phyloP scores from a whole-genome alignment of 257 asterid genomes.

The Salvia rosmarinus region DNA sequence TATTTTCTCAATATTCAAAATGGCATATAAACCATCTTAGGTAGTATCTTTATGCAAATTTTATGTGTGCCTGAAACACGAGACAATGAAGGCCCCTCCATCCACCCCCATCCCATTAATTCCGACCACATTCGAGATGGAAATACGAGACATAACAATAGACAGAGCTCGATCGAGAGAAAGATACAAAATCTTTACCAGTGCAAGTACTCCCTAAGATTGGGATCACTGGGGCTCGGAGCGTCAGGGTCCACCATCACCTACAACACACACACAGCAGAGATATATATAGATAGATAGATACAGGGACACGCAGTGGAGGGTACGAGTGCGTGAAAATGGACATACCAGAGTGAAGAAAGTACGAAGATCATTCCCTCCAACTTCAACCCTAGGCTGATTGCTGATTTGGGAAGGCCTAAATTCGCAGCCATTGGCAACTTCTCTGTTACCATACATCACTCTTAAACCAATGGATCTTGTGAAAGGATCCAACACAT shows the following conservation, averaged over 20 bases:
- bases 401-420: conserved; percentile 64
- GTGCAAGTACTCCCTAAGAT: conserved; percentile 70
- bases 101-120: neutral
- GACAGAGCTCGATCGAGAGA: neutral
- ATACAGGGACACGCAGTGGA: neutral
- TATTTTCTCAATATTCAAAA: no score
- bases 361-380: conserved; percentile 69
- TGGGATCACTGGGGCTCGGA: conserved; percentile 76
- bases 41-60: no score
- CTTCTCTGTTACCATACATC: conserved; percentile 43
- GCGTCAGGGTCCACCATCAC: conserved; percentile 82
- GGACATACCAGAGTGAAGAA: conserved; percentile 59
- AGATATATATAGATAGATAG: neutral
- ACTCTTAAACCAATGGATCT: conserved; percentile 52
- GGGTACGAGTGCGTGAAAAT: neutral
- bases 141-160: no score
- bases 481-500: conserved; percentile 70
- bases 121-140: neutral
- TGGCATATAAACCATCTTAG: no score
- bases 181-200: conserved; percentile 39
- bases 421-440: conserved; percentile 65
- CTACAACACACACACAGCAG: conserved; percentile 9
- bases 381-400: conserved; percentile 74
- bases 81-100: neutral
- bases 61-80: no score